phyloP scores from a whole-genome alignment of 345 rosid genomes.

The Euphorbia tirucalli region DNA sequence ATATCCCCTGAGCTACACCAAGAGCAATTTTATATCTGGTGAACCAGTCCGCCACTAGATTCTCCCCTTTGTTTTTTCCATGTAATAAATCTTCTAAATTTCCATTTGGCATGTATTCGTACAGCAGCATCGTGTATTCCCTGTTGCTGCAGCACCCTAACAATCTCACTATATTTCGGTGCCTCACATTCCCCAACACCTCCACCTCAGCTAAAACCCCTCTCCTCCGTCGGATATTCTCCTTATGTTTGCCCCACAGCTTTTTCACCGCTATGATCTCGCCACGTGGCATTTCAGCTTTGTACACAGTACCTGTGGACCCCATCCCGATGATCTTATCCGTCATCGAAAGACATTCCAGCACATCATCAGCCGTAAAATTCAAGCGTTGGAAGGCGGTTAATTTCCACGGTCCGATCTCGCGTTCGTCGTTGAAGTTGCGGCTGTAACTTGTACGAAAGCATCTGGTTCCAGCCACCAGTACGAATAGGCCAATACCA shows the following conservation, averaged over 20 bases:
- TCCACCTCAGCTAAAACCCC: constrained; percentile 94
- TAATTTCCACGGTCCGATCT: constrained; percentile 81
- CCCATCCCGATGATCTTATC: constrained; percentile 95
- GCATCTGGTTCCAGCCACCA: constrained; percentile 73
- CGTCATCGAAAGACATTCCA: constrained; percentile 65
- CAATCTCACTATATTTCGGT: constrained; percentile 86
- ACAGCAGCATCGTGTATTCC: constrained; percentile 88
- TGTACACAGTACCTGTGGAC: constrained; percentile 85
- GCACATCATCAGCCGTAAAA: constrained; percentile 85
- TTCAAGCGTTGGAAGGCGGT: constrained; percentile 88
- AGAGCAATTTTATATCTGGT: constrained; percentile 78
- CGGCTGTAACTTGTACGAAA: constrained; percentile 57
- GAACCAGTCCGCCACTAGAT: constrained; percentile 78
- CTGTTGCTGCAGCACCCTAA: constrained; percentile 87
- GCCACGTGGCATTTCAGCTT: constrained; percentile 92
- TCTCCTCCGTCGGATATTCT: constrained; percentile 62
- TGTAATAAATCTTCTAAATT: constrained; percentile 81
- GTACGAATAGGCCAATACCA: constrained; percentile 67
- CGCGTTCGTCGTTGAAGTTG: constrained; percentile 36
- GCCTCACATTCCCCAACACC: constrained; percentile 82
- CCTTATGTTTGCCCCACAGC: constrained; percentile 85
- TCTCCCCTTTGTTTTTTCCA: constrained; percentile 60
- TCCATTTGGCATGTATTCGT: constrained; percentile 97
- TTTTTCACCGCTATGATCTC: constrained; percentile 96
- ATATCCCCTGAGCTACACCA: constrained; percentile 98